These are phyloP conservation scores for Leucoagaricus sp. DNA, from an alignment of 1,284 basidiomycete species.

Conservation along the genomic window DNA sequence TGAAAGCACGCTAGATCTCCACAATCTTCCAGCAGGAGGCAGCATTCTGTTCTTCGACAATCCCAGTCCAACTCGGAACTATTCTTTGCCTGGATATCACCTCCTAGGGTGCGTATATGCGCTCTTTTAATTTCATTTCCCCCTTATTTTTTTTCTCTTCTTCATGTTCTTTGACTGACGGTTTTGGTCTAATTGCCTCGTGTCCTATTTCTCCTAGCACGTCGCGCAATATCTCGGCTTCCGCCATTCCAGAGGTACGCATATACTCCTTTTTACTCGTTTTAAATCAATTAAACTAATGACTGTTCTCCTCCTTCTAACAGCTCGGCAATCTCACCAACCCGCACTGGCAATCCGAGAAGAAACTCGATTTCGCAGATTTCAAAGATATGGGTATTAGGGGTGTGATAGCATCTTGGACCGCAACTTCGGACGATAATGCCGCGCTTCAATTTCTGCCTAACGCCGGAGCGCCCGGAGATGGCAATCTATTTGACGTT, in stretches of 20 bases:
- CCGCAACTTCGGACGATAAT: conserved; percentile 29
- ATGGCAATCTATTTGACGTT: conserved; percentile 25
- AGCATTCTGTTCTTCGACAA: conserved; percentile 30
- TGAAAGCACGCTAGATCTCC: conserved; percentile 23
- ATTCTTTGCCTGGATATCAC: conserved; percentile 27
- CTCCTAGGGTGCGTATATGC: conserved; percentile 25
- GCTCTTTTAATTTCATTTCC: neutral
- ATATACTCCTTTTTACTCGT: conserved; percentile 5
- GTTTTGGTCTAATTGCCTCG: too few species aligned
- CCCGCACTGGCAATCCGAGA: conserved; percentile 30
- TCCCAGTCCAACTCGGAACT: conserved; percentile 31
- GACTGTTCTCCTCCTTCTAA: neutral
- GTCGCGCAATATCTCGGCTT: conserved; percentile 22
- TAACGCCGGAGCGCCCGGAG: conserved; percentile 26
- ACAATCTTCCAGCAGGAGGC: conserved; percentile 18
- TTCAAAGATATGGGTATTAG: conserved; percentile 22
- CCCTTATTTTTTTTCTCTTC: neutral
- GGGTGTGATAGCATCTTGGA: conserved; percentile 28
- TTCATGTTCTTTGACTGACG: too few species aligned
- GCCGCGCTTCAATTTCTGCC: conserved; percentile 31
- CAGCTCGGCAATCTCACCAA: conserved; percentile 31
- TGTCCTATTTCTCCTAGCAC: conserved; percentile 19
- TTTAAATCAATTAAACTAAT: neutral
- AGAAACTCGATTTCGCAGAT: conserved; percentile 26
- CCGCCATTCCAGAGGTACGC: conserved; percentile 25